Percentiles rank a stretch among this genome's conserved stretches.
Conservation (phyloP, 768 basidiomycete species). For the Favolaschia claudopus region DNA sequence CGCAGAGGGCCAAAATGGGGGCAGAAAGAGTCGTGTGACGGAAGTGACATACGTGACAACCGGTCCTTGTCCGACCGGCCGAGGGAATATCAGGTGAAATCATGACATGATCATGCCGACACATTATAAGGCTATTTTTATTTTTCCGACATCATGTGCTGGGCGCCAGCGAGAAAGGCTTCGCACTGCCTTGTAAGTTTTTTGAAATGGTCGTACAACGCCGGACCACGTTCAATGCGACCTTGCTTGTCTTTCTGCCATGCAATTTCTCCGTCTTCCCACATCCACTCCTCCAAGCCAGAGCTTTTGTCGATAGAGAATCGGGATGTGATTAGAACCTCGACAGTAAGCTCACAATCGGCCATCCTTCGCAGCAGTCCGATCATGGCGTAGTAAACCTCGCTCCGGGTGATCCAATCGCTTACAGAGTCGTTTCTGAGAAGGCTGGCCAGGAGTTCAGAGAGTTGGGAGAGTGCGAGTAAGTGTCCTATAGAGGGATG, state of each 20-base stretch:
- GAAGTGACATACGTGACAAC: too few relatives aligned
- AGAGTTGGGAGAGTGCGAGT: slow-evolving; percentile 53
- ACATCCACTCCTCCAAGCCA: slow-evolving; percentile 59
- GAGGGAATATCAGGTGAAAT: too few relatives aligned
- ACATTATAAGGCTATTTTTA: too few relatives aligned
- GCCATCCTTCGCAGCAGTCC: slow-evolving; percentile 54
- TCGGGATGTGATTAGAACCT: slow-evolving; percentile 48
- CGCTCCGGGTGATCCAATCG: slow-evolving; percentile 58
- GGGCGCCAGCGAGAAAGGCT: slow-evolving; percentile 55
- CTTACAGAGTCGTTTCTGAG: slow-evolving; percentile 64
- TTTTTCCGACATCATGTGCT: too few relatives aligned
- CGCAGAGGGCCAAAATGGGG: too few relatives aligned
- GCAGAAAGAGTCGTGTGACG: too few relatives aligned
- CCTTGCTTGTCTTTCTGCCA: slow-evolving; percentile 45
- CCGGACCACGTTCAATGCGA: slow-evolving; percentile 43
- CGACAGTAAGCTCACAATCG: slow-evolving; percentile 59
- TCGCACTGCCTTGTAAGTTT: slow-evolving; percentile 61
- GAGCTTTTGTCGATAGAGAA: slow-evolving; percentile 47
- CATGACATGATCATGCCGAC: too few relatives aligned
- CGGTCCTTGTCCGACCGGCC: too few relatives aligned
- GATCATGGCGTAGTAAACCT: slow-evolving; percentile 58
- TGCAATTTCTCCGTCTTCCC: slow-evolving; percentile 48
- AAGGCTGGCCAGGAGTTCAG: slow-evolving; percentile 51
- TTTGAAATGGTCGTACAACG: slow-evolving; percentile 59
- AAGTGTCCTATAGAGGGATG: slow-evolving; percentile 52